Percentiles rank a stretch among this genome's conserved stretches.
phyloP scores from a whole-genome alignment of 2,329 filamentous ascomycete genomes.

The Hypoxylon sp. region DNA sequence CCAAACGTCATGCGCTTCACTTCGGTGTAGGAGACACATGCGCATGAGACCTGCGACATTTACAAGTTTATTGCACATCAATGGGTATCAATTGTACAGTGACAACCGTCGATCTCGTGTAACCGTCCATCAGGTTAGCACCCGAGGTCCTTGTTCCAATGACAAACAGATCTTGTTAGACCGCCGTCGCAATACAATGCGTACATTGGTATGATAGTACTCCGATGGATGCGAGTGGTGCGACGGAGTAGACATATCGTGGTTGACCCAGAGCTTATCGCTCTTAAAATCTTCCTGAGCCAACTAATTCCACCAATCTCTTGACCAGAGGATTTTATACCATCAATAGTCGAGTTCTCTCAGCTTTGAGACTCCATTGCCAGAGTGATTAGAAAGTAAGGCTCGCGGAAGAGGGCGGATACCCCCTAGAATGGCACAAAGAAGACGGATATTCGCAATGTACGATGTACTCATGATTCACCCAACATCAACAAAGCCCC shows the following conservation, averaged over 20 bases:
- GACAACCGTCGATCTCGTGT: neutral
- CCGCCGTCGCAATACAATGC: neutral
- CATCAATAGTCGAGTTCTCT: neutral
- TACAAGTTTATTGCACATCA: neutral
- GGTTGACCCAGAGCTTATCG: neutral
- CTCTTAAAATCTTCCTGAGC: neutral
- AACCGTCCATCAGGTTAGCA: conserved; percentile 4
- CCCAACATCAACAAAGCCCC: neutral
- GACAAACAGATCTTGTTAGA: neutral
- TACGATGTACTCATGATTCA: neutral
- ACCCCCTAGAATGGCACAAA: neutral
- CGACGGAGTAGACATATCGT: neutral
- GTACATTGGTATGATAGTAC: neutral
- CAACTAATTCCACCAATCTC: neutral
- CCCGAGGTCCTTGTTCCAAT: neutral
- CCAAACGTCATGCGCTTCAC: conserved; percentile 7
- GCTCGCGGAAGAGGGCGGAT: neutral
- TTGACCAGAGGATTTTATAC: neutral
- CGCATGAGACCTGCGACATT: neutral
- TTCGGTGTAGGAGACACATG: conserved; percentile 4
- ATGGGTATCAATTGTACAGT: neutral
- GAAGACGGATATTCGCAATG: neutral
- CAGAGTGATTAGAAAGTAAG: neutral
- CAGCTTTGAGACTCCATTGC: neutral
- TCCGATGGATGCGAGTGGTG: neutral